A percentile compares a stretch with the other conserved stretches of the same genome.
phyloP scores from a whole-genome alignment of 2,329 filamentous ascomycete species.

The Pezicula rhizophila region DNA sequence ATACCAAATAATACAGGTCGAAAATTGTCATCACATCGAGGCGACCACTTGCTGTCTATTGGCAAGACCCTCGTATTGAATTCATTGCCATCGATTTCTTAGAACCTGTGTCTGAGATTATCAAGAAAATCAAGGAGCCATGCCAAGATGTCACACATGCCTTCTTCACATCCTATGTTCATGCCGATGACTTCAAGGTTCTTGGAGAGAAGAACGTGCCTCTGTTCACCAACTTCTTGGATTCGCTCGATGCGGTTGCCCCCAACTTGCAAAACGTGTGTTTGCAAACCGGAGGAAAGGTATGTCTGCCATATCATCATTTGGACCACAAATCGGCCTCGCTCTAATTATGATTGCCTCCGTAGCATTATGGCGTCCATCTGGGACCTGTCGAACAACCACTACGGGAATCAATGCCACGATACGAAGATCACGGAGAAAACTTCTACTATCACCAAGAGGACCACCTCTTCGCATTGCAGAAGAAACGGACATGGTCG shows the following conservation, averaged over 20 bases:
- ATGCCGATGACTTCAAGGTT: conserved; percentile 24
- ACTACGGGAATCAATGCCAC: background rate
- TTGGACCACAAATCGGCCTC: no score
- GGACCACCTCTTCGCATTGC: background rate
- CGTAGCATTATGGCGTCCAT: conserved; percentile 48
- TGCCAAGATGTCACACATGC: conserved; percentile 28
- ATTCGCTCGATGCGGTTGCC: conserved; percentile 19
- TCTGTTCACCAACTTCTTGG: conserved; percentile 29
- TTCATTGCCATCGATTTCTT: conserved; percentile 29
- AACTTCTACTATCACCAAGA: background rate
- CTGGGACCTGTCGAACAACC: conserved; percentile 30
- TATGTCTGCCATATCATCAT: conserved; percentile 10
- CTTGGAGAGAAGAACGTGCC: conserved; percentile 23
- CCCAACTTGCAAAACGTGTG: conserved; percentile 19
- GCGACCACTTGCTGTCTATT: conserved; percentile 15
- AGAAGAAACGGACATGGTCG: background rate
- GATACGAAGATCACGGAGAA: background rate
- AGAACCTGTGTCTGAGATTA: conserved; percentile 13
- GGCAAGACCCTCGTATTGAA: conserved; percentile 24
- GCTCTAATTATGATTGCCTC: conserved; percentile 5
- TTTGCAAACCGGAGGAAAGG: conserved; percentile 7
- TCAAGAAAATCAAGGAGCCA: conserved; percentile 8
- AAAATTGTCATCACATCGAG: conserved; percentile 27
- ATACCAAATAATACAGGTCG: conserved; percentile 1
- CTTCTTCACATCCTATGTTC: conserved; percentile 29